Evolutionary conservation across 306 rosid genomes (phyloP).

Genomic region (Argentina anserina): DNA sequence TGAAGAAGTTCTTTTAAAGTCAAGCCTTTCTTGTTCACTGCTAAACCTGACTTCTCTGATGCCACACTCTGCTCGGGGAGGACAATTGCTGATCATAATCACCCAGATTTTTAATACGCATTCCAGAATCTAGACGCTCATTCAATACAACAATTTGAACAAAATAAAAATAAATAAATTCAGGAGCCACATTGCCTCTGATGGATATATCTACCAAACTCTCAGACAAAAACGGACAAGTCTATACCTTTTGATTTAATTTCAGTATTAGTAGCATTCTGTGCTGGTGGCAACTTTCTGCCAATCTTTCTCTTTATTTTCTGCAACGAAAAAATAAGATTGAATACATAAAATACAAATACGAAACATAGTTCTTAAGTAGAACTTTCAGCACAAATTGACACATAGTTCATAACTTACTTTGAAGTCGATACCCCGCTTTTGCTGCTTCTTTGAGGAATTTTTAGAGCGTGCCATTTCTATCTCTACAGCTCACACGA

Average conservation of each 20-base stretch:
- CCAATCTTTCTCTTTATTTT: constrained; percentile 86
- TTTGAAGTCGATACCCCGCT: constrained; percentile 71
- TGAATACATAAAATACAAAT: background rate
- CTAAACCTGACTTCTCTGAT: constrained; percentile 74
- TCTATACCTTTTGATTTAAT: constrained; percentile 71
- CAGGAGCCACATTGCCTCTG: background rate
- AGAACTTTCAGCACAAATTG: background rate
- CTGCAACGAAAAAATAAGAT: constrained; percentile 28
- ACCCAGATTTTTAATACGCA: constrained; percentile 10
- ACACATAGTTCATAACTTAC: constrained; percentile 44
- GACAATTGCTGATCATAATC: constrained; percentile 59
- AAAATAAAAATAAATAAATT: background rate
- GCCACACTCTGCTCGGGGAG: constrained; percentile 92
- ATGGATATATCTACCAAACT: background rate
- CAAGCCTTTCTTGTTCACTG: constrained; percentile 84
- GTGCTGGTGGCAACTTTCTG: constrained; percentile 77
- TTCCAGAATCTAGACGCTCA: constrained; percentile 1
- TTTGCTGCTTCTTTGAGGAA: constrained; percentile 46
- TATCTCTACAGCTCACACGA: background rate
- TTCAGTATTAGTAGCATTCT: constrained; percentile 77
- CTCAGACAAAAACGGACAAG: background rate
- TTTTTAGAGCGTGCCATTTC: constrained; percentile 61
- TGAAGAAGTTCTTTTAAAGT: constrained; percentile 93
- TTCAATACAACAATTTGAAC: background rate
- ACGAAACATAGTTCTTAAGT: background rate